Percentiles rank a stretch among this genome's conserved stretches.
Evolutionary conservation across 768 basidiomycete genomes (phyloP).

Genomic region (Ramaria sp.): DNA sequence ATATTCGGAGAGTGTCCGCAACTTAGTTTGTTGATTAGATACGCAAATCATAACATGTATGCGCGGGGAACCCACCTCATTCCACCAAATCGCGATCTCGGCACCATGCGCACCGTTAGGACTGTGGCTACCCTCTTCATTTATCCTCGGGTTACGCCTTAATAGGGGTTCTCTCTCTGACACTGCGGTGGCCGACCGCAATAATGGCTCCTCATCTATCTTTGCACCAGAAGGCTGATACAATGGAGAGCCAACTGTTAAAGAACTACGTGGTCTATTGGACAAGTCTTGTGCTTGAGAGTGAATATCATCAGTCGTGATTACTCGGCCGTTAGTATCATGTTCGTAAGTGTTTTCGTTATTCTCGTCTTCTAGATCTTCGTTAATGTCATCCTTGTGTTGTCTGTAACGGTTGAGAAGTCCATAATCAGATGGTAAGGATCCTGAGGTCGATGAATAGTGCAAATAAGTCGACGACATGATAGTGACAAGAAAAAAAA

Average conservation of each 20-base stretch:
- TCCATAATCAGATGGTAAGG: constrained; percentile 6
- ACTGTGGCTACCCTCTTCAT: neutral
- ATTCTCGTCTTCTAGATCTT: neutral
- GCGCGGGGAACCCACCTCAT: neutral
- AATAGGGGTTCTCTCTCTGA: constrained; percentile 4
- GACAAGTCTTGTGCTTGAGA: neutral
- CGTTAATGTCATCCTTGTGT: neutral
- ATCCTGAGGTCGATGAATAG: constrained; percentile 5
- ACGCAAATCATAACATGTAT: neutral
- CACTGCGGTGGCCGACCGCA: neutral
- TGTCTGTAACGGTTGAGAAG: constrained; percentile 4
- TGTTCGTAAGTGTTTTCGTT: neutral
- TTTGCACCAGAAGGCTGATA: neutral
- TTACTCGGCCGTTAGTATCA: neutral
- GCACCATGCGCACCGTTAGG: neutral
- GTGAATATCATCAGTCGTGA: no score
- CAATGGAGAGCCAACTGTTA: neutral
- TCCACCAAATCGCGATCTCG: neutral
- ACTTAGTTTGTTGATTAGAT: neutral
- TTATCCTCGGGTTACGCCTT: constrained; percentile 4
- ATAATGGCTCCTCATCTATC: neutral
- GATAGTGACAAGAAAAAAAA: neutral
- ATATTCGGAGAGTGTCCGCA: constrained; percentile 9
- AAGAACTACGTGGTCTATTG: neutral
- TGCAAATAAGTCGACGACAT: constrained; percentile 7